phyloP scores from a whole-genome alignment of 2,329 filamentous ascomycete genomes.

The Lachnellula willkommii region DNA sequence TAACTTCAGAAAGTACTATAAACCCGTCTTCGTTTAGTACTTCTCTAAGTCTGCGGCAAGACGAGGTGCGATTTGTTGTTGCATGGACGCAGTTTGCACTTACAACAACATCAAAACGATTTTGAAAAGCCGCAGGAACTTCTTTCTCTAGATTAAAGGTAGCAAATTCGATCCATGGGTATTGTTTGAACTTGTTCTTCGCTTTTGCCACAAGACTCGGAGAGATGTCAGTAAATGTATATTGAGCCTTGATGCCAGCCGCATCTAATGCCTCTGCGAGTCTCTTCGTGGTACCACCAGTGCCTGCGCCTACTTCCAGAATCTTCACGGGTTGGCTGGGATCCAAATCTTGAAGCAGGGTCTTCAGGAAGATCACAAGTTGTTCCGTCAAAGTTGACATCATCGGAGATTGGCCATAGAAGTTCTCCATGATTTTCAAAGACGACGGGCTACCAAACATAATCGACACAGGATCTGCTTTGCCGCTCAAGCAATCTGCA shows the following conservation, averaged over 20 bases:
- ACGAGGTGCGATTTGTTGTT: conserved; percentile 6
- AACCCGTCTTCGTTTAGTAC: conserved; percentile 12
- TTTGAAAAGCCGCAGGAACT: conserved; percentile 5
- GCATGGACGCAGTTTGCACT: conserved; percentile 20
- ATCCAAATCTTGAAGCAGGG: background rate
- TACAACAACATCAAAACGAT: conserved; percentile 13
- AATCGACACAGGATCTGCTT: conserved; percentile 19
- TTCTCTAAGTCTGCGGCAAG: conserved; percentile 7
- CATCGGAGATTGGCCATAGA: conserved; percentile 25
- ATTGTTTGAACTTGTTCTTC: conserved; percentile 15
- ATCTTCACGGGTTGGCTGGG: conserved; percentile 27
- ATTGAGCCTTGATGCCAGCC: conserved; percentile 28
- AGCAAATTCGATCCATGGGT: conserved; percentile 17
- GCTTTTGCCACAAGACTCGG: conserved; percentile 24
- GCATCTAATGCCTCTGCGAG: conserved; percentile 28
- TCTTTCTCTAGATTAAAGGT: conserved; percentile 14
- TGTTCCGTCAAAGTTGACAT: conserved; percentile 5
- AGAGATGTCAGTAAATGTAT: conserved; percentile 42
- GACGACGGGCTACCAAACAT: conserved; percentile 21
- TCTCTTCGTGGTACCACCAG: conserved; percentile 37
- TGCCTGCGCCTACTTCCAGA: conserved; percentile 41
- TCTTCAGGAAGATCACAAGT: conserved; percentile 7
- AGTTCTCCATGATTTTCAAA: conserved; percentile 20
- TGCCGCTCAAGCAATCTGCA: conserved; percentile 19
- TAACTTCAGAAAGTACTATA: conserved; percentile 17